Evolutionary conservation across 768 basidiomycete genomes (phyloP).

Genomic region (Boletus sp.): DNA sequence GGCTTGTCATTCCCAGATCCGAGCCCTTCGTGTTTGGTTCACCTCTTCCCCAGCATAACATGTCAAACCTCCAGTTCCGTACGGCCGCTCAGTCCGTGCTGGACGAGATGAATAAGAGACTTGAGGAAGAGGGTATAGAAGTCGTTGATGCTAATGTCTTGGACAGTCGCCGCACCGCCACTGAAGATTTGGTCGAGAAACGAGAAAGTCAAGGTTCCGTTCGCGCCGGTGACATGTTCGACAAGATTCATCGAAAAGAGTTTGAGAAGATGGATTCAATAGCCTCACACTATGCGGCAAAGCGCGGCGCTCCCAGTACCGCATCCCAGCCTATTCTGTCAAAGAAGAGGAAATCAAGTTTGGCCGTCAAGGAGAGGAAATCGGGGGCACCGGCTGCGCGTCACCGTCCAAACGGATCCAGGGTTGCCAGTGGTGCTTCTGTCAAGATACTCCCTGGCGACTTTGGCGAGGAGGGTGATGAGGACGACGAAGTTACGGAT

Average conservation of each 20-base stretch:
- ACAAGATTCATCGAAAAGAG: slow-evolving; percentile 59
- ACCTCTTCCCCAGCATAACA: slow-evolving; percentile 59
- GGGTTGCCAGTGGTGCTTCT: slow-evolving; percentile 26
- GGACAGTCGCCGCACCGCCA: slow-evolving; percentile 23
- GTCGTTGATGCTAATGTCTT: slow-evolving; percentile 48
- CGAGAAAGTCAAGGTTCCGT: slow-evolving; percentile 24
- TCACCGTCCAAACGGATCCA: slow-evolving; percentile 25
- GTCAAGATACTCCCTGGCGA: slow-evolving; percentile 49
- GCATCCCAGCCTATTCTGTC: slow-evolving; percentile 24
- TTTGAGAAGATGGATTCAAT: slow-evolving; percentile 83
- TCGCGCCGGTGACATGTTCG: slow-evolving; percentile 42
- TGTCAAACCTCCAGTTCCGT: slow-evolving; percentile 66
- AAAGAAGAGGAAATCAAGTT: slow-evolving; percentile 52
- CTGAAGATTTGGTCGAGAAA: slow-evolving; percentile 2
- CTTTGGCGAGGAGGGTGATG: slow-evolving; percentile 54
- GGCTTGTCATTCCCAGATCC: slow-evolving; percentile 20
- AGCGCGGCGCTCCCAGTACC: slow-evolving; percentile 28
- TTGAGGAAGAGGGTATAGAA: slow-evolving; percentile 56
- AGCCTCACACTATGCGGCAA: slow-evolving; percentile 49
- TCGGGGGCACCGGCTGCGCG: slow-evolving; percentile 8
- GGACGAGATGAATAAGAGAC: slow-evolving; percentile 78
- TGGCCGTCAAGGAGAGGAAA: slow-evolving; percentile 37
- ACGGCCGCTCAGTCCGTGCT: slow-evolving; percentile 67
- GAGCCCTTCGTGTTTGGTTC: slow-evolving; percentile 79
- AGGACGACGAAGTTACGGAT: slow-evolving; percentile 38